These are phyloP conservation scores for Theobroma grandiflorum DNA, from an alignment of 441 rosid species.

Conservation along the genomic window DNA sequence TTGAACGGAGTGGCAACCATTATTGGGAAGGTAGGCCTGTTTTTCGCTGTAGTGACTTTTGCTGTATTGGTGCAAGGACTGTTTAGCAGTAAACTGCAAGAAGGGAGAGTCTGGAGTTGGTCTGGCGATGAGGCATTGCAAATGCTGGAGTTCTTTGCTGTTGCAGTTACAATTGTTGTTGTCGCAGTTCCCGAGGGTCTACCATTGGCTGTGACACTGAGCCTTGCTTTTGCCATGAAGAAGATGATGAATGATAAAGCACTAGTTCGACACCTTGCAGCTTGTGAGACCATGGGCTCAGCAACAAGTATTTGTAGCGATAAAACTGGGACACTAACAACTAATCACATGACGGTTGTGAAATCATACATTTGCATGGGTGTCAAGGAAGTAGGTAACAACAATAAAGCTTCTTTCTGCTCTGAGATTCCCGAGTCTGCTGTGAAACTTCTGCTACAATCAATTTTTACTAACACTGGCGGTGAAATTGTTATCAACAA, in stretches of 20 bases:
- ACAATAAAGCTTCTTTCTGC: conserved; percentile 47
- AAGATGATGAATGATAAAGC: conserved; percentile 86
- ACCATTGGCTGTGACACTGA: conserved; percentile 73
- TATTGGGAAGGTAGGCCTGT: conserved; percentile 69
- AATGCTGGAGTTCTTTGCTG: conserved; percentile 68
- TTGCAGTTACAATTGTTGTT: conserved; percentile 77
- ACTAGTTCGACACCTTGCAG: conserved; percentile 74
- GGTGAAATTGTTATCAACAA: conserved; percentile 78
- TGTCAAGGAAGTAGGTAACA: conserved; percentile 51
- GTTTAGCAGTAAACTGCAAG: conserved; percentile 46
- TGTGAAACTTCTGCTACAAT: conserved; percentile 61
- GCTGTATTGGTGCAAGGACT: conserved; percentile 69
- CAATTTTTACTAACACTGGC: conserved; percentile 82
- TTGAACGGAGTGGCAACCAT: conserved; percentile 81
- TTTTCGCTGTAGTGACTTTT: conserved; percentile 70
- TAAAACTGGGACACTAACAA: conserved; percentile 76
- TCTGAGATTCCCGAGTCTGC: conserved; percentile 70
- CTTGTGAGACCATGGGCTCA: conserved; percentile 86
- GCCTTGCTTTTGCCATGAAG: conserved; percentile 83
- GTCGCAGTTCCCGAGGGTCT: conserved; percentile 85
- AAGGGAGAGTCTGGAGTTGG: conserved; percentile 58
- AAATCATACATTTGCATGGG: conserved; percentile 71
- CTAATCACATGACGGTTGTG: conserved; percentile 78
- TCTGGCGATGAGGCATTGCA: conserved; percentile 64
- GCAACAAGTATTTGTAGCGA: conserved; percentile 77